phyloP scores from a whole-genome alignment of 2,329 filamentous ascomycete species.

The Aspergillus amoenus region DNA sequence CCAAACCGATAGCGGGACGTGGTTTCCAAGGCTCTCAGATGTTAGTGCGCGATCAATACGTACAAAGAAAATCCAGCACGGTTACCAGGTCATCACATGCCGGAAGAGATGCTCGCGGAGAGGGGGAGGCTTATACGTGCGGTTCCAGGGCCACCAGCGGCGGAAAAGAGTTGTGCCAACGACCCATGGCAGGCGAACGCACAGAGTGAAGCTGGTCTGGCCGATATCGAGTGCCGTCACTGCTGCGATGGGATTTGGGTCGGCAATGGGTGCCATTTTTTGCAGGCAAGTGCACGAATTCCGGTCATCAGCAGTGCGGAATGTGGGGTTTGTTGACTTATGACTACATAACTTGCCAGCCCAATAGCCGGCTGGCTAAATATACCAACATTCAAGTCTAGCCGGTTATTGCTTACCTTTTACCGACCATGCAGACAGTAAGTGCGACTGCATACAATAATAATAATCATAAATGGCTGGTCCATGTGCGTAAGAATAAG shows the following conservation, averaged over 20 bases:
- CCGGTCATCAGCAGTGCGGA: no score
- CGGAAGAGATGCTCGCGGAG: conserved; percentile 17
- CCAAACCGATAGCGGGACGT: conserved; percentile 12
- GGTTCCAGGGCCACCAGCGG: conserved; percentile 13
- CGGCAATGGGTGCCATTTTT: conserved; percentile 1
- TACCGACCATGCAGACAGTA: no score
- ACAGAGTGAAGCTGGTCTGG: conserved; percentile 10
- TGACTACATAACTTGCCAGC: no score
- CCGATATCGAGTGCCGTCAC: conserved; percentile 6
- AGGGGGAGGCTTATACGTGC: conserved; percentile 13
- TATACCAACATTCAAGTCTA: no score
- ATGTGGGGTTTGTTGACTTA: no score
- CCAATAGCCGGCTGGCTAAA: no score
- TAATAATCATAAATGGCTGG: no score
- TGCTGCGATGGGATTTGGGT: conserved; percentile 9
- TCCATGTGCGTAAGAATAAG: no score
- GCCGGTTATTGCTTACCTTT: no score
- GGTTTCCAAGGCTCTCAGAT: conserved; percentile 13
- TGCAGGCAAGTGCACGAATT: neutral
- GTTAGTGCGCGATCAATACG: neutral
- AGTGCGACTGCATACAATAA: no score
- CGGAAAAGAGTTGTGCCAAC: conserved; percentile 14
- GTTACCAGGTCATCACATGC: conserved; percentile 20
- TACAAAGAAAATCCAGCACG: neutral
- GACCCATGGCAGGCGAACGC: conserved; percentile 15